Evolutionary conservation across 768 basidiomycete genomes (phyloP), one percentile per base, ranked within the genome.

Genomic region (Trametes punicea): DNA sequence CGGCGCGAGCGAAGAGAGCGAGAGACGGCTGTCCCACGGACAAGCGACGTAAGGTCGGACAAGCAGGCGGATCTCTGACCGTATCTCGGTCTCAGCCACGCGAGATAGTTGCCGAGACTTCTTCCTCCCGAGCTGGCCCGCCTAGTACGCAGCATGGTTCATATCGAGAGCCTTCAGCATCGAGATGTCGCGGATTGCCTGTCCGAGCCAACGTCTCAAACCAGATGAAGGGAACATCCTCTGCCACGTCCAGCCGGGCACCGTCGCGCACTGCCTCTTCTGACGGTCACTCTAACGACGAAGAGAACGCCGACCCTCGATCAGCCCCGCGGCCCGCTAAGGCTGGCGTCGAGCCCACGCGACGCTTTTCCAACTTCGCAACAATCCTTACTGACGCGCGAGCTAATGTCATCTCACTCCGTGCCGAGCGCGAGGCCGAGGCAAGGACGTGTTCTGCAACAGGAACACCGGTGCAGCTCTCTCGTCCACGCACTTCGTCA

Each of bases 311-410:
- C 15, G 25, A 33, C 4, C 29, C 36, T 20, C 21, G 25, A 7
- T 25, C 6, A 42, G 39, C 15, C 27, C 16, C 50, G n/a, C 25
- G 2, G 15, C 21, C 23, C 15, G 26, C 29, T 10, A 42, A 23
- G 25, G 27, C 23, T 4, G 31, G 30, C 4, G 9, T 6, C 27
- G 20, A 65, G 10, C 46, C 41, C 1, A 31, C 20, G 8, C 36
- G 26, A 7, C 52, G 59, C n/a, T 11, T 41, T 25, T 29, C 51
- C 16, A 55, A 47, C 45, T 77, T 78, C 54, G 57, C 65, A 26
- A 74, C 77, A 20, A 59, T 78, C 16, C 61, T 77, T 23, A 69
- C 75, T 4, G 72, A 77, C 34, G 75, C 78, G 11, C 69, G 71
- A 33, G 68, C 57, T 31, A 71, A 73, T 31, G 67, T 74, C 20